Base-by-base conservation (phyloP, 345 rosid species). In the Ricinus communis region DNA sequence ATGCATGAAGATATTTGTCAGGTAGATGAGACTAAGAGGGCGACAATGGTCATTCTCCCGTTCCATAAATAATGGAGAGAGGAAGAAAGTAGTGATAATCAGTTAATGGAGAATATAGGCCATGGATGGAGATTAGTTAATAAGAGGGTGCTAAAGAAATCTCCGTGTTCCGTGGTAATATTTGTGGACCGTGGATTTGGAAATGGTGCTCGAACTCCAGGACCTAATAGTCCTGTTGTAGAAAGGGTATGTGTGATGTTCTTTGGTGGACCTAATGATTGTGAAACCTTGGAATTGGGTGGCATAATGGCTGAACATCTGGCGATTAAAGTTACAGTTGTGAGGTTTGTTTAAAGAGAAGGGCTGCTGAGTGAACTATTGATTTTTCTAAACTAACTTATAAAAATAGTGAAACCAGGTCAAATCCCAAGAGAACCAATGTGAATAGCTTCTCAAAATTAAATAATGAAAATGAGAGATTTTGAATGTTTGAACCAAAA, bases 1-100 rank as follows among this genome's bases (percentile, higher is more conserved):
- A 89, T 93, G 88, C 90, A 93, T 62, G 88, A 90, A 76, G 97
- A 93, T 30, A 87, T 93, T 33, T 93, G 93, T 69, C 90, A 89
- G 61, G 87, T 90, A 77, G 98, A 97, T 5, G 87, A 86, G 60
- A 70, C 67, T 21, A 89, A 89, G 73, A 79, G 84, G 65, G 92
- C 85, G 54, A 63, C 90, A 10, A 68, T 93, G 87, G 69, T 93
- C 52, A 38, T 91, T 22, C 73, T 90, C 69, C 93, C 91, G n/a
- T 93, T 89, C 71, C 93, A 93, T 71, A 90, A 85, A 62, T 87
- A 77, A 43, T 82, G 91, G 94, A 85, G 89, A 93, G 83, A 74
- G 53, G 69, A 73, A 12, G 90, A 78, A n/a, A 87, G 62, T n/a
- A n/a, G n/a, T 16, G 87, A 66, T 0, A 81, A 80, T 43, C 47